Conservation (phyloP, 2,329 filamentous ascomycete genomes). For the Xylaria sp. region DNA sequence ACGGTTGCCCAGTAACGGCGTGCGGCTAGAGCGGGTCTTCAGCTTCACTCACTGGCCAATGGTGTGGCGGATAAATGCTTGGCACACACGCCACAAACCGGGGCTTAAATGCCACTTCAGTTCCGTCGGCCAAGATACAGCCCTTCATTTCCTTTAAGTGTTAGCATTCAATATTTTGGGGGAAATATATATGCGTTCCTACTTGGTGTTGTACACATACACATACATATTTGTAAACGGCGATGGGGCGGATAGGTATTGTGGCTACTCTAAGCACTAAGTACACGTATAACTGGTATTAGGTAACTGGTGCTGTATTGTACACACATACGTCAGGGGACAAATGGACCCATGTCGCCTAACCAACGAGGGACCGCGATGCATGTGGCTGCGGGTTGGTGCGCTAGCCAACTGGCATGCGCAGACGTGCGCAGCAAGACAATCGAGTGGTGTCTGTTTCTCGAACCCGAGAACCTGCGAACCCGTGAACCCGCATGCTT, state of each 20-base stretch:
- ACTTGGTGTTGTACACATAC: no score
- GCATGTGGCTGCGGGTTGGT: neutral
- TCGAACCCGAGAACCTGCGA: no score
- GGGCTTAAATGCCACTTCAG: no score
- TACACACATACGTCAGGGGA: no score
- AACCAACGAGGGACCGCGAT: neutral
- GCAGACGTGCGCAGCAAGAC: conserved; percentile 23
- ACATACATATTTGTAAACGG: neutral
- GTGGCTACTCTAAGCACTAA: neutral
- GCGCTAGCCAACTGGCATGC: conserved; percentile 28
- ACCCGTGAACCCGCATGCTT: conserved; percentile 21
- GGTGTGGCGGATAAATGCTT: no score
- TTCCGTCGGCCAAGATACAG: no score
- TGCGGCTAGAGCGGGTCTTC: conserved; percentile 2
- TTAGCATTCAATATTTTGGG: neutral
- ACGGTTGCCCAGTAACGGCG: conserved; percentile 38
- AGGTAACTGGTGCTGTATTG: no score
- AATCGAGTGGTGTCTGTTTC: conserved; percentile 24
- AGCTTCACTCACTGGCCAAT: no score
- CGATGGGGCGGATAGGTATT: no score
- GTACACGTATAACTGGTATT: neutral
- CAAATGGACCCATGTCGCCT: neutral
- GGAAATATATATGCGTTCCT: neutral
- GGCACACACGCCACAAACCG: no score
- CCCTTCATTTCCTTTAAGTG: no score